These are phyloP conservation scores for Zelopaecilomyces penicillatus DNA, from an alignment of 2,329 filamentous ascomycete genomes.

Conservation along the genomic window DNA sequence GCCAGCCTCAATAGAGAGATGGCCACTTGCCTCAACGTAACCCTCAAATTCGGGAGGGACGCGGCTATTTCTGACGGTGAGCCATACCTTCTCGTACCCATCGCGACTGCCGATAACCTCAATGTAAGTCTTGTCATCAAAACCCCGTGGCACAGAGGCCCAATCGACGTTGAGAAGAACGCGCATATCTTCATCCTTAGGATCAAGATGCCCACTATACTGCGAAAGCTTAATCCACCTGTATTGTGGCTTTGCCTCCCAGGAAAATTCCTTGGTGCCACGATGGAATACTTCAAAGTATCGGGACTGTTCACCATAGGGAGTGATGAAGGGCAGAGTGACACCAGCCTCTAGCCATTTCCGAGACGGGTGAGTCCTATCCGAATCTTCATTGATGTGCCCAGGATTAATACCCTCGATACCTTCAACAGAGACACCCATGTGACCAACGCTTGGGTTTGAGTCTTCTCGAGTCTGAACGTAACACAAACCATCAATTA, in stretches of 20 bases:
- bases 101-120: constrained; percentile 27
- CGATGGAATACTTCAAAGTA: constrained; percentile 29
- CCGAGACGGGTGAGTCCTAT: constrained; percentile 37
- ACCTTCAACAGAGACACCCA: constrained; percentile 24
- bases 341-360: constrained; percentile 22
- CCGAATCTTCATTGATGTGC: constrained; percentile 43
- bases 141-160: constrained; percentile 28
- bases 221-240: constrained; percentile 22
- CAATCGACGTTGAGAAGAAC: constrained; percentile 25
- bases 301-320: constrained; percentile 21
- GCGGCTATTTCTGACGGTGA: constrained; percentile 14
- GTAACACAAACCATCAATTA: constrained; percentile 45
- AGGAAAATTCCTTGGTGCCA: constrained; percentile 22
- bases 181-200: constrained; percentile 22
- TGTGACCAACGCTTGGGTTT: constrained; percentile 34
- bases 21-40: constrained; percentile 25
- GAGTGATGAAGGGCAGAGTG: constrained; percentile 23
- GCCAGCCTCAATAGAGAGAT: constrained; percentile 25
- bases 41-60: constrained; percentile 25
- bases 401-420: constrained; percentile 26
- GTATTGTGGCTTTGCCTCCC: constrained; percentile 23
- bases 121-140: constrained; percentile 32
- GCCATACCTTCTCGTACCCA: constrained; percentile 28
- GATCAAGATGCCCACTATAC: constrained; percentile 20
- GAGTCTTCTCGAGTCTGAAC: constrained; percentile 42